A percentile compares a stretch with the other conserved stretches of the same genome.
These are phyloP conservation scores for Phycomyces nitens DNA, from an alignment of 192 early-diverging fungal genomes.

Conservation along the genomic window DNA sequence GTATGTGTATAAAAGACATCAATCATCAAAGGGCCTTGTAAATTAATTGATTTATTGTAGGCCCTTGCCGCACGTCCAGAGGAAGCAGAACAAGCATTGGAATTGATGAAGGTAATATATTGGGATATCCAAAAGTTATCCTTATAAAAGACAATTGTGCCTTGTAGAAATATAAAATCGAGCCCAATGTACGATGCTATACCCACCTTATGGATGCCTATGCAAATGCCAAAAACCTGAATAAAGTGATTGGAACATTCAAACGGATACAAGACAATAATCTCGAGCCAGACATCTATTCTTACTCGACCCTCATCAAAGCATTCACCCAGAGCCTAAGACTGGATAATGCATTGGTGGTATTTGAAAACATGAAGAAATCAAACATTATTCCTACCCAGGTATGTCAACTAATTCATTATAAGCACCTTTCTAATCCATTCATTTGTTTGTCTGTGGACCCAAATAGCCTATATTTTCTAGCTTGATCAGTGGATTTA, in stretches of 20 bases:
- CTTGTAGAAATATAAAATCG: conserved; percentile 53
- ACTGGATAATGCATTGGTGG: conserved; percentile 68
- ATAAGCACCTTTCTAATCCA: neutral
- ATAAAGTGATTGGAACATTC: conserved; percentile 61
- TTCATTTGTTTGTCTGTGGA: neutral
- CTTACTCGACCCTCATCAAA: conserved; percentile 71
- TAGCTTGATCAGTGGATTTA: conserved; percentile 78
- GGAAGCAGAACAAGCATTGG: conserved; percentile 64
- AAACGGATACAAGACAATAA: conserved; percentile 52
- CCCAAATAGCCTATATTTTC: conserved; percentile 61
- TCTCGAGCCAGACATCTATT: conserved; percentile 56
- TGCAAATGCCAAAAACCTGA: conserved; percentile 59
- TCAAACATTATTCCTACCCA: conserved; percentile 49
- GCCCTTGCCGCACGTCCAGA: conserved; percentile 51
- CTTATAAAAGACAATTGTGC: neutral
- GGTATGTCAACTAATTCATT: neutral
- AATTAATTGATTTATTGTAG: conserved; percentile 6
- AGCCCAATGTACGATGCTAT: conserved; percentile 67
- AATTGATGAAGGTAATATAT: conserved; percentile 42
- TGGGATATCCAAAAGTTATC: neutral
- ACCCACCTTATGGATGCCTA: conserved; percentile 81
- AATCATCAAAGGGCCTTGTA: no score
- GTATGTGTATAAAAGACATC: neutral
- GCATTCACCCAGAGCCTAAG: conserved; percentile 54
- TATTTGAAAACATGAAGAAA: conserved; percentile 76